Evolutionary conservation across 202 grass and related monocot species (phyloP).

Genomic region (Schoenoplectus tabernaemontani): DNA sequence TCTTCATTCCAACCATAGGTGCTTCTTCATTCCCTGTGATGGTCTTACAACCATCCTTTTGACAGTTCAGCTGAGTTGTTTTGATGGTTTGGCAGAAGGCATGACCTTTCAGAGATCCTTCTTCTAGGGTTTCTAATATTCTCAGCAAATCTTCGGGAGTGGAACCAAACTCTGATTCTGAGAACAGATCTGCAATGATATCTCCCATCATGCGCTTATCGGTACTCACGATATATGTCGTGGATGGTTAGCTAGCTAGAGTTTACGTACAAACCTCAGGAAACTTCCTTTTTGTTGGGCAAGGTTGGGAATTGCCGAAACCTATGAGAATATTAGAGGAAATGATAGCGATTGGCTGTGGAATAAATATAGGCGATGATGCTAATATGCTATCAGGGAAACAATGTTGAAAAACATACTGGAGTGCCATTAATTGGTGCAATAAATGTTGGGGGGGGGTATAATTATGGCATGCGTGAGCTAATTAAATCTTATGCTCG

Average conservation of each 20-base stretch:
- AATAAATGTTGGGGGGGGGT: conserved; percentile 15
- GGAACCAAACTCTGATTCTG: not conserved
- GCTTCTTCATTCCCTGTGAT: not conserved
- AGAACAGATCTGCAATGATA: not conserved
- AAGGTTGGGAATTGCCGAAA: not conserved
- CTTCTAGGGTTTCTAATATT: conserved; percentile 54
- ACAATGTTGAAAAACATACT: conserved; percentile 5
- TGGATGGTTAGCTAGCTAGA: not conserved
- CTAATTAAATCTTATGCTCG: not conserved
- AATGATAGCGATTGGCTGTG: not conserved
- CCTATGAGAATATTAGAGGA: not conserved
- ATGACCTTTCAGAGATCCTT: not conserved
- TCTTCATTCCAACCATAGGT: conserved; percentile 36
- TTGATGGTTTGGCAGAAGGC: not conserved
- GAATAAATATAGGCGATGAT: conserved; percentile 13
- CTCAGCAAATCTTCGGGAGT: conserved; percentile 47
- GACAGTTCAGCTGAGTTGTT: not conserved
- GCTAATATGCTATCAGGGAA: not conserved
- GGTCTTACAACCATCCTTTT: not conserved
- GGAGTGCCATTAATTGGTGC: conserved; percentile 10
- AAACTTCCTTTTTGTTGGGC: not conserved
- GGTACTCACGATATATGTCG: not conserved
- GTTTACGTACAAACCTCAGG: not conserved
- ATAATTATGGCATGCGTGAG: conserved; percentile 7
- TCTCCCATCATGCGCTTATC: conserved; percentile 18